These are phyloP conservation scores for Dactylellina parvicollis DNA, from an alignment of 2,329 filamentous ascomycete genomes.

Conservation along the genomic window DNA sequence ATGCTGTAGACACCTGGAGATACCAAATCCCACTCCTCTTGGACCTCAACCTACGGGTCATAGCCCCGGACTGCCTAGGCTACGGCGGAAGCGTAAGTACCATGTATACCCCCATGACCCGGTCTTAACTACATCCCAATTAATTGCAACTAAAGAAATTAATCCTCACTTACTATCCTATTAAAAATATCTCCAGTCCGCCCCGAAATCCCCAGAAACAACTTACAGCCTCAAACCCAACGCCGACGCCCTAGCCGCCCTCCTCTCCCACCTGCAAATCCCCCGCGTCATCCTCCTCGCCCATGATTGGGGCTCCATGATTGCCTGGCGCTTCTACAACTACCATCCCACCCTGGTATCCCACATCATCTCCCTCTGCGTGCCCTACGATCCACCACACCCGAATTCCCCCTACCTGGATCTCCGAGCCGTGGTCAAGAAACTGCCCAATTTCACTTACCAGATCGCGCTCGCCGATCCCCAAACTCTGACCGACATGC, in stretches of 20 bases:
- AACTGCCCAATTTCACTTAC: constrained; percentile 65
- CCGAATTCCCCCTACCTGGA: constrained; percentile 64
- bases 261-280: constrained; percentile 70
- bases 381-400: constrained; percentile 73
- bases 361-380: constrained; percentile 82
- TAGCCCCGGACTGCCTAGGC: constrained; percentile 86
- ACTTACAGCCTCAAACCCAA: constrained; percentile 78
- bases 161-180: not conserved
- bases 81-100: constrained; percentile 76
- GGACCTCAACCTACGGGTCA: constrained; percentile 77
- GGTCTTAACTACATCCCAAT: not conserved
- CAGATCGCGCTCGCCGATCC: constrained; percentile 81
- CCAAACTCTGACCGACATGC: constrained; percentile 70
- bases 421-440: constrained; percentile 61
- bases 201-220: constrained; percentile 67
- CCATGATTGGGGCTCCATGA: constrained; percentile 86
- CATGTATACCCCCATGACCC: not conserved
- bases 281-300: constrained; percentile 80
- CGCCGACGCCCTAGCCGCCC: constrained; percentile 77
- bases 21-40: constrained; percentile 83
- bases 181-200: constrained; percentile 59
- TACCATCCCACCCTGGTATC: constrained; percentile 78
- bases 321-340: constrained; percentile 78
- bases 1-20: constrained; percentile 73
- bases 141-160: not conserved